Conservation (phyloP, 208 protist genomes). For the Dictyostelium gargantuum region DNA sequence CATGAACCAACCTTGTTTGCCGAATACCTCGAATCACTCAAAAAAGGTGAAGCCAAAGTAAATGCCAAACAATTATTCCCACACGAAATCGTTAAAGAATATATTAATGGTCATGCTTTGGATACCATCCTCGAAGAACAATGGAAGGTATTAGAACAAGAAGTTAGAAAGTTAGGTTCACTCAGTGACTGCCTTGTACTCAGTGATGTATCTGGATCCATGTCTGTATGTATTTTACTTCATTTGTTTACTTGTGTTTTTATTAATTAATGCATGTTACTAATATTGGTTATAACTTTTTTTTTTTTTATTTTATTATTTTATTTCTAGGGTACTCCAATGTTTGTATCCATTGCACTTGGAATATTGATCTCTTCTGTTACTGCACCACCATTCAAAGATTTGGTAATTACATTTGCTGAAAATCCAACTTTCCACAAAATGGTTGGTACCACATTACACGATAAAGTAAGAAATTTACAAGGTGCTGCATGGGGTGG, state of each 20-base stretch:
- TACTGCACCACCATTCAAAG: slow-evolving; percentile 37
- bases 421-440: slow-evolving; percentile 35
- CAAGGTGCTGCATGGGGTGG: slow-evolving; percentile 52
- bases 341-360: slow-evolving; percentile 71
- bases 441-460: not conserved
- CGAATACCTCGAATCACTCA: not conserved
- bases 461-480: slow-evolving; percentile 10
- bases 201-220: slow-evolving; percentile 69
- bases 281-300: too few species aligned
- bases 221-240: too few species aligned
- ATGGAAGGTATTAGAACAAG: slow-evolving; percentile 62
- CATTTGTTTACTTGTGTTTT: too few species aligned
- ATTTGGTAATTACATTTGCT: slow-evolving; percentile 70
- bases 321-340: too few species aligned
- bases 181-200: slow-evolving; percentile 32
- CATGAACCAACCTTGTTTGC: slow-evolving; percentile 7
- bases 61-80: slow-evolving; percentile 68
- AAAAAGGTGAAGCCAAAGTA: slow-evolving; percentile 60
- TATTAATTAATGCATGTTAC: too few species aligned
- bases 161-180: not conserved
- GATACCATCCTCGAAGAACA: slow-evolving; percentile 55
- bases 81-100: slow-evolving; percentile 64
- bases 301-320: too few species aligned
- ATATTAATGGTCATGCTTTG: not conserved
- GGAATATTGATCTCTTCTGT: slow-evolving; percentile 66